Evolutionary conservation across 371 early-diverging fungal genomes (phyloP).

Genomic region (Mucor mucedo): DNA sequence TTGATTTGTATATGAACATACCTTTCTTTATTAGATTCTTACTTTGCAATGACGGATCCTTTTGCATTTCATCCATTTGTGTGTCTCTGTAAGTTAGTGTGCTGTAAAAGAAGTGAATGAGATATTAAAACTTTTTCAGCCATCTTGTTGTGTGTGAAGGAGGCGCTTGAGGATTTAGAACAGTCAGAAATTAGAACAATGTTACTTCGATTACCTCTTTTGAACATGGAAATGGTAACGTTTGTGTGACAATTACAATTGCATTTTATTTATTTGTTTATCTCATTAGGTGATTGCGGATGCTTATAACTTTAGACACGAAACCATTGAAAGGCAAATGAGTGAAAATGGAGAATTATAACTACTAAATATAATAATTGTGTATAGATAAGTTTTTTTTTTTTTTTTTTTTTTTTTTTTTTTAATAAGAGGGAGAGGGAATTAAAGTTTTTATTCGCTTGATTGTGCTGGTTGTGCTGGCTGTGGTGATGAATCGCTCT

Average conservation of each 20-base stretch:
- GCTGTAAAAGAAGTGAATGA: not conserved
- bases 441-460: not conserved
- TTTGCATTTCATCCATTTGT: conserved; percentile 81
- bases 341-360: conserved; percentile 36
- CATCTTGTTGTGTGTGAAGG: conserved; percentile 69
- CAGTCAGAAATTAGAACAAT: conserved; percentile 89
- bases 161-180: conserved; percentile 88
- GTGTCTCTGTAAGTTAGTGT: conserved; percentile 61
- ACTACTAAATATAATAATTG: not conserved
- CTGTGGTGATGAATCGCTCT: conserved; percentile 1
- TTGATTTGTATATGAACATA: not conserved
- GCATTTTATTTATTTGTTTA: not conserved
- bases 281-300: conserved; percentile 33
- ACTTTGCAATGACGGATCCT: conserved; percentile 75
- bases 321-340: conserved; percentile 39
- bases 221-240: conserved; percentile 75
- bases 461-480: not conserved
- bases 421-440: not conserved
- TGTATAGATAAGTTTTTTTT: conserved; percentile 1
- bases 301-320: conserved; percentile 37
- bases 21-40: conserved; percentile 60
- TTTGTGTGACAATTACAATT: not conserved
- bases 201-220: conserved; percentile 75
- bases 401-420: conserved; percentile 9
- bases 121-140: conserved; percentile 32